Percentiles rank a stretch among this genome's conserved stretches.
Conservation (phyloP, 108 stramenopile species). For the Nitzschia sp. region DNA sequence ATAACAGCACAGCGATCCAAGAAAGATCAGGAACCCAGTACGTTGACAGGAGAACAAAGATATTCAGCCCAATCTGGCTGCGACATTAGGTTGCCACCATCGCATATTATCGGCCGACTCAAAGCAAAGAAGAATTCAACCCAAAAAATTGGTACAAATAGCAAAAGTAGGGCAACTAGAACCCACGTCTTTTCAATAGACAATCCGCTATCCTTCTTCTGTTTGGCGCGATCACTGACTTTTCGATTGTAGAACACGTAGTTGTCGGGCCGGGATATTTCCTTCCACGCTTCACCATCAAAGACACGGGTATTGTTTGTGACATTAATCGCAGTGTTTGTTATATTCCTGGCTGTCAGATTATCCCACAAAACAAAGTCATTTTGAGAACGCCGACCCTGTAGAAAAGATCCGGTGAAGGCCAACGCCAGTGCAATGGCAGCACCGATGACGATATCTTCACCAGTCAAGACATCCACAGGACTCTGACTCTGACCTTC, state of each 20-base stretch:
- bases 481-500: too few species aligned
- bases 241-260: slow-evolving; percentile 67
- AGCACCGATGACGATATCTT: slow-evolving; percentile 45
- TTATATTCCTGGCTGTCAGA: too few species aligned
- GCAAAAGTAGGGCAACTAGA: slow-evolving; percentile 44
- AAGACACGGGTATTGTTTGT: slow-evolving; percentile 12
- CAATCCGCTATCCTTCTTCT: not conserved
- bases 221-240: slow-evolving; percentile 25
- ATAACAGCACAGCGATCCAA: too few species aligned
- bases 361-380: slow-evolving; percentile 28
- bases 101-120: slow-evolving; percentile 69
- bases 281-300: slow-evolving; percentile 49
- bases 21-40: too few species aligned
- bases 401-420: slow-evolving; percentile 38
- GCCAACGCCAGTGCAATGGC: slow-evolving; percentile 50
- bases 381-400: slow-evolving; percentile 28
- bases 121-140: slow-evolving; percentile 76
- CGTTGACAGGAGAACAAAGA: slow-evolving; percentile 32
- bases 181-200: slow-evolving; percentile 46
- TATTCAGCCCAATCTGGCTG: slow-evolving; percentile 10
- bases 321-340: not conserved
- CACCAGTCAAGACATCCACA: slow-evolving; percentile 16
- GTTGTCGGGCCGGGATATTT: slow-evolving; percentile 73
- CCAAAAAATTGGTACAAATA: slow-evolving; percentile 81
- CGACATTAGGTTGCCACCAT: slow-evolving; percentile 14